phyloP scores from a whole-genome alignment of 2,329 filamentous ascomycete genomes.

The Pseudogymnoascus sp. region DNA sequence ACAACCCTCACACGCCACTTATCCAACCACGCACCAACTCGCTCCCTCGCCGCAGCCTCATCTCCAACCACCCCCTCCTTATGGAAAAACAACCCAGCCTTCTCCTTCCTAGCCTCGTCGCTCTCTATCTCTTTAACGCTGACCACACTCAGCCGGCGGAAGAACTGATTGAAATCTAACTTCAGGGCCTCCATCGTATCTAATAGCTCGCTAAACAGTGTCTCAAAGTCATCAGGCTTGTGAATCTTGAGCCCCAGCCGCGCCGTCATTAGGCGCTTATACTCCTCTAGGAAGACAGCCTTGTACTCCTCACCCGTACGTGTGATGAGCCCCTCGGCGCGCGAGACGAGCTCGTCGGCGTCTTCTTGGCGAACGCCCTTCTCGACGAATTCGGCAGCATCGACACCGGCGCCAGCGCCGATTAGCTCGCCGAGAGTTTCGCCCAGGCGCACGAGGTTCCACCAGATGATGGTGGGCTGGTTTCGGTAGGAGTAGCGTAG shows the following conservation, averaged over 20 bases:
- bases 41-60: conserved; percentile 56
- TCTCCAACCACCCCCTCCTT: conserved; percentile 58
- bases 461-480: conserved; percentile 95
- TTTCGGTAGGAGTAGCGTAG: conserved; percentile 88
- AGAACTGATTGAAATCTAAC: conserved; percentile 91
- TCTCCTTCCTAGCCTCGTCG: conserved; percentile 53
- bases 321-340: conserved; percentile 78
- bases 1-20: conserved; percentile 64
- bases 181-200: conserved; percentile 75
- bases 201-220: conserved; percentile 72
- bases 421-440: conserved; percentile 85
- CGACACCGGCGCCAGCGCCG: conserved; percentile 65
- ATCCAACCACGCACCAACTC: conserved; percentile 73
- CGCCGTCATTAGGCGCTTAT: conserved; percentile 74
- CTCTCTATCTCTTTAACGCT: conserved; percentile 56
- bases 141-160: conserved; percentile 66
- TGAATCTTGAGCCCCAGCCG: conserved; percentile 68
- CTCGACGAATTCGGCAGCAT: conserved; percentile 62
- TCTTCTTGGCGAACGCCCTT: conserved; percentile 66
- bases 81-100: conserved; percentile 72
- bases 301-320: conserved; percentile 82
- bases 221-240: conserved; percentile 69
- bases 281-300: conserved; percentile 78
- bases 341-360: conserved; percentile 61
- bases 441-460: conserved; percentile 88